A percentile compares a stretch with the other conserved stretches of the same genome.
Conservation (phyloP, 352 stramenopile genomes). For the Globisporangium mamillatum region DNA sequence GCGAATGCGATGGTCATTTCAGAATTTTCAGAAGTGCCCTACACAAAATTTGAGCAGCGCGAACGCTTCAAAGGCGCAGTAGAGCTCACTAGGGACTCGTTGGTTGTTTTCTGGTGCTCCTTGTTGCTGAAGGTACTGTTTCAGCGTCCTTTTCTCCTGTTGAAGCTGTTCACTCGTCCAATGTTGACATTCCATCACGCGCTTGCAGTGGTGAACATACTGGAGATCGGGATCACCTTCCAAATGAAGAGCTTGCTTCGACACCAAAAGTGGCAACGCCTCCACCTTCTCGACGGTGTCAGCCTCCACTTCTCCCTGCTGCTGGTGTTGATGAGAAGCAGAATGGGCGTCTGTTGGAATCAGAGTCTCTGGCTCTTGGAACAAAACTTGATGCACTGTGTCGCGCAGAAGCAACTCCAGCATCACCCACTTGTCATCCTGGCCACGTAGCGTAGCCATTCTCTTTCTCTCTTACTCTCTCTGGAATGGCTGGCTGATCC, state of each 20-base stretch:
- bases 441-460: neutral
- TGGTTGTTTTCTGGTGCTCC: neutral
- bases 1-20: no score
- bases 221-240: conserved; percentile 14
- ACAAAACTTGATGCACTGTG: conserved; percentile 47
- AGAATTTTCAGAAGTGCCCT: no score
- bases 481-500: neutral
- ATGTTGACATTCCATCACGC: conserved; percentile 29
- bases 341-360: neutral
- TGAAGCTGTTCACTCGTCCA: conserved; percentile 32
- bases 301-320: no score
- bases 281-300: neutral
- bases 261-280: neutral
- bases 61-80: conserved; percentile 34
- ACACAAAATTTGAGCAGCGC: conserved; percentile 65
- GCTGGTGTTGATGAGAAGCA: neutral
- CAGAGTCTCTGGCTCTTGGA: conserved; percentile 15
- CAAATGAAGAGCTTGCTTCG: neutral
- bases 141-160: conserved; percentile 35
- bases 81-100: neutral
- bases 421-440: conserved; percentile 16
- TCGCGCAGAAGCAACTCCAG: conserved; percentile 40
- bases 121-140: conserved; percentile 22
- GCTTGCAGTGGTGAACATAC: conserved; percentile 13
- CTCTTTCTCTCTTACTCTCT: neutral